Conservation (phyloP, 257 asterid genomes). For the Ligustrum vulgare region DNA sequence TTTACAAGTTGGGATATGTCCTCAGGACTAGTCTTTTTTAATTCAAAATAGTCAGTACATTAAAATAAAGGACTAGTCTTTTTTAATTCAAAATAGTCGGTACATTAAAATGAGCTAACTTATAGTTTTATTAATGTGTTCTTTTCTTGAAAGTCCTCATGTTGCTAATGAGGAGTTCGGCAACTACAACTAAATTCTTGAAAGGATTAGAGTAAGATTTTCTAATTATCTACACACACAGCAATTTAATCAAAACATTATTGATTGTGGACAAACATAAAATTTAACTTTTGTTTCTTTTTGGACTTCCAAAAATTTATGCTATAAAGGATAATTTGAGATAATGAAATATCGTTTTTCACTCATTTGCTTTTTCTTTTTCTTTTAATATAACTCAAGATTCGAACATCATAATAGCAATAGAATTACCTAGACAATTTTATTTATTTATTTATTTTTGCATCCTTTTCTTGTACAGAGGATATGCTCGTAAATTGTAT, state of each 20-base stretch:
- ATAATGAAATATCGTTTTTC: not conserved
- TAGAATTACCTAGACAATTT: not conserved
- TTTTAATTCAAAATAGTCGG: too few species aligned
- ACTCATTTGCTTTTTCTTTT: not conserved
- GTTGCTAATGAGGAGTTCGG: too few species aligned
- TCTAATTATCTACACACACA: constrained; percentile 20
- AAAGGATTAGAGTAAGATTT: constrained; percentile 27
- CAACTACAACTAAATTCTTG: constrained; percentile 28
- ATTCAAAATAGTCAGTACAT: too few species aligned
- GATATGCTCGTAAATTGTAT: not conserved
- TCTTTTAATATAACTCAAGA: not conserved
- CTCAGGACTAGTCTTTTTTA: too few species aligned
- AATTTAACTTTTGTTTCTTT: too few species aligned
- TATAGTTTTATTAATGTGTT: too few species aligned
- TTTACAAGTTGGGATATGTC: too few species aligned
- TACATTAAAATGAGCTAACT: too few species aligned
- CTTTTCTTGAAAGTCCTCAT: not conserved
- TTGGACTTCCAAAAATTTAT: too few species aligned
- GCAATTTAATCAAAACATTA: not conserved
- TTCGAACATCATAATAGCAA: not conserved
- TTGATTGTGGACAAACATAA: too few species aligned
- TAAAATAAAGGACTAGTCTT: too few species aligned
- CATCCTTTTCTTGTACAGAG: not conserved
- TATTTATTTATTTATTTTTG: not conserved
- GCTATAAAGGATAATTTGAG: not conserved